Evolutionary conservation across 2,329 filamentous ascomycete species (phyloP).

Genomic region (Exophiala viscosa): DNA sequence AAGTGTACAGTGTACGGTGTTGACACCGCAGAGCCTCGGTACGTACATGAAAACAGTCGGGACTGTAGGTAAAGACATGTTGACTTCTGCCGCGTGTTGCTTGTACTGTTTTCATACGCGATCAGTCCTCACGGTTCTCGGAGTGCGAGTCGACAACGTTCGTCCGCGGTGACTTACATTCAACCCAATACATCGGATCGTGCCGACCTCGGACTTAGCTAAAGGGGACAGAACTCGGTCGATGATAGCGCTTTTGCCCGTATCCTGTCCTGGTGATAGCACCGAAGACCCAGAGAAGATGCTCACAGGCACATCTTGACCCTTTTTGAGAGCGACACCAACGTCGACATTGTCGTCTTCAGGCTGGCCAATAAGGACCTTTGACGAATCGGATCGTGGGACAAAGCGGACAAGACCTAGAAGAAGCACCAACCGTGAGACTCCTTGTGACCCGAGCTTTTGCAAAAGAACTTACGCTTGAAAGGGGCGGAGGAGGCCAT

Average conservation of each 20-base stretch:
- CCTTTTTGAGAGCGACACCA: conserved; percentile 54
- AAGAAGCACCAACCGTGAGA: background rate
- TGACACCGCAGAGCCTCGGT: background rate
- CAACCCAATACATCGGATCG: conserved; percentile 46
- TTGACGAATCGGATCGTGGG: conserved; percentile 49
- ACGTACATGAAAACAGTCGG: conserved; percentile 37
- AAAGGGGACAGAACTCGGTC: conserved; percentile 36
- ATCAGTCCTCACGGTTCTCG: background rate
- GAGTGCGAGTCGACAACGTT: background rate
- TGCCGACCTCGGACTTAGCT: conserved; percentile 35
- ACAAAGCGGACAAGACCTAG: conserved; percentile 59
- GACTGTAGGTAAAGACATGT: conserved; percentile 35
- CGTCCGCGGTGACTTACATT: conserved; percentile 31
- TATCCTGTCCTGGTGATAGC: conserved; percentile 51
- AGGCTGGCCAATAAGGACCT: conserved; percentile 56
- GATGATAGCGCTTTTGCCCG: conserved; percentile 48
- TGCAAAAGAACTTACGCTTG: conserved; percentile 10
- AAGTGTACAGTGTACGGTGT: too few relatives aligned
- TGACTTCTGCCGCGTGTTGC: conserved; percentile 40
- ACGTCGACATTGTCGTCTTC: conserved; percentile 52
- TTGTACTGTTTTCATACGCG: conserved; percentile 30
- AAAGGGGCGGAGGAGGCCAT: conserved; percentile 6
- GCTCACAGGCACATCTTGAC: conserved; percentile 54
- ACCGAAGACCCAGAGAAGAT: conserved; percentile 59
- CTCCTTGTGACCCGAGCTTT: background rate